Evolutionary conservation across 495 filamentous ascomycete genomes (phyloP).

Genomic region (Venustampulla echinocandica): DNA sequence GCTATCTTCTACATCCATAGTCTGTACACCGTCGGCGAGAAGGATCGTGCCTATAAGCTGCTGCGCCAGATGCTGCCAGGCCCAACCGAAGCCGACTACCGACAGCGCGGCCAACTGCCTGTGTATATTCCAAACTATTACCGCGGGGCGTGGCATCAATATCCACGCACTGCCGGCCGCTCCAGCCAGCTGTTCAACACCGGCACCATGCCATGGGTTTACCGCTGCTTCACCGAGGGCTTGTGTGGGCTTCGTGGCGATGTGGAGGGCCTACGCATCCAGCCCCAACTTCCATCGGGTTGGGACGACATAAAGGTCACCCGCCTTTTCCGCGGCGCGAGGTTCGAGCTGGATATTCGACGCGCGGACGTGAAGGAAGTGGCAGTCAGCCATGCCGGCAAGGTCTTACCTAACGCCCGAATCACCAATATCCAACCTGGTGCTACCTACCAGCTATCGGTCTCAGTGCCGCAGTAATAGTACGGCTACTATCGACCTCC

Average conservation of each 20-base stretch:
- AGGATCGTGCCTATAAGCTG: constrained; percentile 39
- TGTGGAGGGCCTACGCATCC: constrained; percentile 33
- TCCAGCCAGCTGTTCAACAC: constrained; percentile 50
- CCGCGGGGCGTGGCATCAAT: constrained; percentile 41
- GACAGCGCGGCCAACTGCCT: constrained; percentile 45
- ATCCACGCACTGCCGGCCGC: constrained; percentile 43
- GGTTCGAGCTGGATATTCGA: constrained; percentile 37
- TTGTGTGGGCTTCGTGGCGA: constrained; percentile 45
- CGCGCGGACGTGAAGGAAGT: constrained; percentile 35
- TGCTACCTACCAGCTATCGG: constrained; percentile 33
- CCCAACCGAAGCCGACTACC: constrained; percentile 40
- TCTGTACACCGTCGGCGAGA: constrained; percentile 39
- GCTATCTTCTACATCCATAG: constrained; percentile 43
- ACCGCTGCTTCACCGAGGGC: constrained; percentile 45
- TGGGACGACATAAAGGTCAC: constrained; percentile 42
- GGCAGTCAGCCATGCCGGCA: constrained; percentile 28
- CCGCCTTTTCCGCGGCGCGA: constrained; percentile 42
- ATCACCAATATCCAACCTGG: constrained; percentile 32
- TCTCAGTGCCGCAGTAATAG: constrained; percentile 26
- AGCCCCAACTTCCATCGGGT: constrained; percentile 39
- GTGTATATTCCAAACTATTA: constrained; percentile 51
- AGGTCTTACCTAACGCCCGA: constrained; percentile 28
- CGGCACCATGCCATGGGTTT: constrained; percentile 46
- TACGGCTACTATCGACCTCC: too few species aligned
- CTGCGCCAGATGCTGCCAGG: constrained; percentile 46